Percentiles rank a stretch among this genome's conserved stretches.
Conservation (phyloP, 2,329 filamentous ascomycete species). For the Fusarium sp. region DNA sequence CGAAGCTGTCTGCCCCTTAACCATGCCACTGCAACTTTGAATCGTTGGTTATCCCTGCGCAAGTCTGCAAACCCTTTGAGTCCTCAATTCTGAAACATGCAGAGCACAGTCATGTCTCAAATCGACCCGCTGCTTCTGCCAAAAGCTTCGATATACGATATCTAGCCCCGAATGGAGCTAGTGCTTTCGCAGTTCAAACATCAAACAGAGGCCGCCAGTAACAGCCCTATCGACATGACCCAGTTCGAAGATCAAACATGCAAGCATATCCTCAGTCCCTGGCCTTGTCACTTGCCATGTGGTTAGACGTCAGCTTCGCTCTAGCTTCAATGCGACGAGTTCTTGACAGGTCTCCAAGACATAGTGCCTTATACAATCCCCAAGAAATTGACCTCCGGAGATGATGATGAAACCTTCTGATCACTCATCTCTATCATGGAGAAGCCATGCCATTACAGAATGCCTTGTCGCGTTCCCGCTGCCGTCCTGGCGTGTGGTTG, state of each 20-base stretch:
- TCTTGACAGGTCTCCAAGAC: not conserved
- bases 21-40: not conserved
- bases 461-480: not conserved
- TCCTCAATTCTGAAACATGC: not conserved
- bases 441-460: constrained; percentile 2
- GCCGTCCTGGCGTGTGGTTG: not conserved
- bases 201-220: not conserved
- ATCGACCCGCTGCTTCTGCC: not conserved
- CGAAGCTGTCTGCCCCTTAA: not conserved
- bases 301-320: not conserved
- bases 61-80: not conserved
- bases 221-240: not conserved
- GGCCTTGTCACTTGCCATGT: not conserved
- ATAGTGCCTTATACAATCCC: constrained; percentile 2
- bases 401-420: not conserved
- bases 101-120: constrained; percentile 4
- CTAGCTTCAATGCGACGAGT: not conserved
- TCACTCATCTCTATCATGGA: not conserved
- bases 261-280: not conserved
- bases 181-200: not conserved
- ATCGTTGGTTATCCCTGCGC: constrained; percentile 5
- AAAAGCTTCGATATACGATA: not conserved
- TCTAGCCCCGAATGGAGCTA: too few species aligned
- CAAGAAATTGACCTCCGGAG: not conserved
- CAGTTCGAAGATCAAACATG: constrained; percentile 1